Evolutionary conservation across 1,139 yeast genomes (phyloP), one percentile per base, ranked within the genome.

Genomic region (Geotrichum restrictum): DNA sequence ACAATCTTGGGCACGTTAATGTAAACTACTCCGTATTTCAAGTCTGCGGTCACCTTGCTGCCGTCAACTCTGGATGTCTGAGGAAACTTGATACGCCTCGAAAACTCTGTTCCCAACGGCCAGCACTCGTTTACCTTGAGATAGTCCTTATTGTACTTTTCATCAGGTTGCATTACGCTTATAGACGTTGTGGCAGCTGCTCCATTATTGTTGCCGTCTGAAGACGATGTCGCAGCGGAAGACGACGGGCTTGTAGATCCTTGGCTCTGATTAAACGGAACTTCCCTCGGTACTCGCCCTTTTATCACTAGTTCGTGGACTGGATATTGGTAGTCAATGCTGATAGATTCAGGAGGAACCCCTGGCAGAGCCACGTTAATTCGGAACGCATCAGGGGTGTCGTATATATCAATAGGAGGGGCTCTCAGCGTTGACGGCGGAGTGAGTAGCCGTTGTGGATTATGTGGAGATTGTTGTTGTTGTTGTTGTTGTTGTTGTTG

Each of bases 341-440:
- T 46, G 29, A 46, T 38, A 38, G 18, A 27, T 24, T 46, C 50
- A 11, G 42, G 50, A 3, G 50, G 50, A 3, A 46, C 44, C 5
- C 50, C 50, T 14, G 50, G 50, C 32, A 46, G 31, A 3, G 50
- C 50, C 8, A 46, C 43, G 29, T 46, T 46, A 8, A 46, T 46
- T 19, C 42, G 34, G 37, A 38, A 46, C 3, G 42, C 22, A 8
- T 38, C 43, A 18, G 50, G 50, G n/a, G 50, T 39, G 36, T 45
- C 49, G 42, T 45, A 45, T 10, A 45, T 36, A 19, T 45, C 49
- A 16, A 45, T 45, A 4, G 49, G 49, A 11, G 49, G 49, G 8
- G 41, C 49, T 14, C 45, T 19, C 14, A 22, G 14, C 3, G 42
- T 11, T 3, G 38, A 11, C 7, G 39, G 27, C 3, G 21, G 31